phyloP scores from a whole-genome alignment of 371 early-diverging fungal genomes.

The Mucor lusitanicus region DNA sequence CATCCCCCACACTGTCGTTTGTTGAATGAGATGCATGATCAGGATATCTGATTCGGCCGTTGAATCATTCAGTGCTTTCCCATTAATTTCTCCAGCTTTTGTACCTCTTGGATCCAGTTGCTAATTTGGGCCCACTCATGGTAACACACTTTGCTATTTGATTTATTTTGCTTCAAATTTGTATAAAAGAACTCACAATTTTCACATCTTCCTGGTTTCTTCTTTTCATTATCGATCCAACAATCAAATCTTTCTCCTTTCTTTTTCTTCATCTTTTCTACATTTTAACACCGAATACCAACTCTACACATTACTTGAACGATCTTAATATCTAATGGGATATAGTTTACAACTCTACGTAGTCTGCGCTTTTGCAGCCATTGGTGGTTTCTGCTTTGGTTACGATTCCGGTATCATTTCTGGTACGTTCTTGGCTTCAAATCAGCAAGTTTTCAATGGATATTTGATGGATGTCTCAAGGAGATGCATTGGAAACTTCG shows the following conservation, averaged over 20 bases:
- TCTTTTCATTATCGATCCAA: not conserved
- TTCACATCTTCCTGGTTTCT: not conserved
- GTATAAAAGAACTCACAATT: constrained; percentile 1
- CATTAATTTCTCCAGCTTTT: constrained; percentile 9
- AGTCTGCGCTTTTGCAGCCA: constrained; percentile 44
- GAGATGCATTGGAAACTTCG: too few species aligned
- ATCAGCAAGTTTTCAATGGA: not conserved
- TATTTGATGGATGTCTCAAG: not conserved
- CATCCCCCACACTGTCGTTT: too few species aligned
- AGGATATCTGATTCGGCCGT: too few species aligned
- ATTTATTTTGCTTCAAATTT: not conserved
- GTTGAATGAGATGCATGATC: too few species aligned
- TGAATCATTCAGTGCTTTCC: constrained; percentile 13
- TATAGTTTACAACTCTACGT: constrained; percentile 29
- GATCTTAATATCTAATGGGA: constrained; percentile 16
- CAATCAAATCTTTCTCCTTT: constrained; percentile 1
- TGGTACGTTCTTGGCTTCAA: constrained; percentile 10
- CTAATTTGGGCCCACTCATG: not conserved
- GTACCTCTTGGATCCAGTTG: constrained; percentile 7
- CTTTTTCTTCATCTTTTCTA: not conserved
- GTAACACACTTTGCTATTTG: not conserved
- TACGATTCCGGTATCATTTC: constrained; percentile 59
- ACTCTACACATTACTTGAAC: constrained; percentile 1
- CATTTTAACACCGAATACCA: not conserved
- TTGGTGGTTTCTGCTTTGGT: constrained; percentile 58